Conservation (phyloP, 768 basidiomycete genomes). For the Auricularia cornea region DNA sequence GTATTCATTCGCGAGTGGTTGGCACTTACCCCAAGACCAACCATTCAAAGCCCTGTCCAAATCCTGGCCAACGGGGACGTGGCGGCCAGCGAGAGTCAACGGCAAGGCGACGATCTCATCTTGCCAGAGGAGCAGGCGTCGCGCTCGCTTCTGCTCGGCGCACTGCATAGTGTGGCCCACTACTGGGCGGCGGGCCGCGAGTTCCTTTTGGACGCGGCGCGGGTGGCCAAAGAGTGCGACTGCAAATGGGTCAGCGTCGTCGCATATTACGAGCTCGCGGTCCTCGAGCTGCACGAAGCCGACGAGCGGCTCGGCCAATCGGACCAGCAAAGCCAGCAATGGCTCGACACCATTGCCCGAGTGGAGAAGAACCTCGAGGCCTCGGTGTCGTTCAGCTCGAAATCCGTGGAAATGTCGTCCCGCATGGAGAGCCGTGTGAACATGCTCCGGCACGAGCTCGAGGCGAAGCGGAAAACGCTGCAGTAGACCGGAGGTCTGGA, state of each 20-base stretch:
- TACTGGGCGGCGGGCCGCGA: constrained; percentile 35
- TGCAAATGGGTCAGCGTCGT: constrained; percentile 64
- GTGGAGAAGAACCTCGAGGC: constrained; percentile 45
- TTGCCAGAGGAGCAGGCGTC: constrained; percentile 64
- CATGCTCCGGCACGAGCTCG: constrained; percentile 66
- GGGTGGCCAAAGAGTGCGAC: constrained; percentile 33
- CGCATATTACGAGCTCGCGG: constrained; percentile 61
- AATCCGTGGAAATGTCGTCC: constrained; percentile 53
- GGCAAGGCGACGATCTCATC: constrained; percentile 39
- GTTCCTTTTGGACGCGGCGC: constrained; percentile 45
- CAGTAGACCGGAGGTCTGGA: too few relatives aligned
- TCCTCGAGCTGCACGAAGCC: constrained; percentile 56
- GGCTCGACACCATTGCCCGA: background rate
- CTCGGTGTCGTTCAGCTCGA: constrained; percentile 39
- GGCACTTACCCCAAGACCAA: constrained; percentile 38
- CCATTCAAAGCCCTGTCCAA: constrained; percentile 25
- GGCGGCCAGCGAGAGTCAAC: constrained; percentile 3
- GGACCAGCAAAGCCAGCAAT: background rate
- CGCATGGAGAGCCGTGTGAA: constrained; percentile 61
- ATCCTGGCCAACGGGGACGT: constrained; percentile 7
- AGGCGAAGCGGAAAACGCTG: constrained; percentile 45
- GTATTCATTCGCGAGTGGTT: constrained; percentile 52
- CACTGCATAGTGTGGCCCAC: constrained; percentile 51
- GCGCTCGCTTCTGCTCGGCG: constrained; percentile 60
- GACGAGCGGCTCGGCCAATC: constrained; percentile 14